A percentile compares a stretch with the other conserved stretches of the same genome.
Conservation (phyloP, 2,329 filamentous ascomycete species). For the Sclerotiophoma versabilis region DNA sequence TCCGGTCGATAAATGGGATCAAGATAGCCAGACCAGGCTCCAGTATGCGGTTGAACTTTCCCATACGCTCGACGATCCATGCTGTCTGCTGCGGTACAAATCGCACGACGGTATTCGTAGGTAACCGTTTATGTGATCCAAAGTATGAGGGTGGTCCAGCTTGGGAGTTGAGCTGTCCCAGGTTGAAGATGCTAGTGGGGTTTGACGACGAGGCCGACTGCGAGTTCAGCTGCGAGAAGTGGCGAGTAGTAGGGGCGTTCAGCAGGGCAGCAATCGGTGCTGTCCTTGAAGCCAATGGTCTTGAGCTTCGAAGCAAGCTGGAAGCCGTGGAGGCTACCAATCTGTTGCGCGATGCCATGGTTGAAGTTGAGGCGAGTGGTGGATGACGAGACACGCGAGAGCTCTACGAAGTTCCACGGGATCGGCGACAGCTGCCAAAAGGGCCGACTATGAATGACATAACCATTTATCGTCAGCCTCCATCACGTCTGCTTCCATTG, state of each 20-base stretch:
- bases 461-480: no score
- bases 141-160: slow-evolving; percentile 76
- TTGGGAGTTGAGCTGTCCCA: slow-evolving; percentile 35
- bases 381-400: slow-evolving; percentile 31
- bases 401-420: slow-evolving; percentile 27
- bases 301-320: slow-evolving; percentile 33
- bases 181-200: slow-evolving; percentile 39
- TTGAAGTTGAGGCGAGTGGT: slow-evolving; percentile 26
- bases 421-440: slow-evolving; percentile 24
- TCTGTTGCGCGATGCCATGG: slow-evolving; percentile 46
- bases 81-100: slow-evolving; percentile 99
- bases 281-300: slow-evolving; percentile 26
- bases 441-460: slow-evolving; percentile 32
- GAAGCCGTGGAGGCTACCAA: slow-evolving; percentile 42
- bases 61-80: slow-evolving; percentile 99
- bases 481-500: no score
- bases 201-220: slow-evolving; percentile 32
- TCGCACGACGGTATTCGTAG: slow-evolving; percentile 91
- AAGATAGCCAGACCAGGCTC: slow-evolving; percentile 90
- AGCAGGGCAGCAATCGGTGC: slow-evolving; percentile 31
- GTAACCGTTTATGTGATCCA: slow-evolving; percentile 69
- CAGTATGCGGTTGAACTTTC: slow-evolving; percentile 92
- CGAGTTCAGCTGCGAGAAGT: slow-evolving; percentile 43
- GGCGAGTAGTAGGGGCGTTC: slow-evolving; percentile 28
- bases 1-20: slow-evolving; percentile 89